phyloP scores from a whole-genome alignment of 345 rosid species.

The Geranium brycei region DNA sequence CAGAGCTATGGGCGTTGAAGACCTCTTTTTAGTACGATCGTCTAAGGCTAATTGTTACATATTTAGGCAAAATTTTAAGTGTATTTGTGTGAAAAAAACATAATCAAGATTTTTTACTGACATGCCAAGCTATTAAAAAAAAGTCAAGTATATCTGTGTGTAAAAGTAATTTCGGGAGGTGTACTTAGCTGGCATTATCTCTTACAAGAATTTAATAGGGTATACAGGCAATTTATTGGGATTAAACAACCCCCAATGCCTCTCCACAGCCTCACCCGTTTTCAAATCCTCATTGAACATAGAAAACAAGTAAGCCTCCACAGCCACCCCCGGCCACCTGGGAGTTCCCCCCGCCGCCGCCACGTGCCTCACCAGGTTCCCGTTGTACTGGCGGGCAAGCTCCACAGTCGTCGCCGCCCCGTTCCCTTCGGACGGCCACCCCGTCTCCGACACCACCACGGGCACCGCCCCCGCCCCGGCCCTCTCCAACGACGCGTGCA shows the following conservation, averaged over 20 bases:
- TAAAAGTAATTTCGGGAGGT: too few relatives aligned
- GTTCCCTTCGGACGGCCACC: conserved; percentile 17
- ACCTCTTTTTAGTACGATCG: too few relatives aligned
- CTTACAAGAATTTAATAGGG: too few relatives aligned
- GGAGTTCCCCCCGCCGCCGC: conserved; percentile 1
- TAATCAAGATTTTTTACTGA: too few relatives aligned
- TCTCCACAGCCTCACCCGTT: background rate
- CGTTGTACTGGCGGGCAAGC: conserved; percentile 6
- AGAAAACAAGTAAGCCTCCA: conserved; percentile 10
- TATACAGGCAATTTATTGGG: conserved; percentile 1
- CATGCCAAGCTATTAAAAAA: too few relatives aligned
- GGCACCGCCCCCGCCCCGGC: background rate
- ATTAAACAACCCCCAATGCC: conserved; percentile 7
- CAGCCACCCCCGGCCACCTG: background rate
- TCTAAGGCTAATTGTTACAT: too few relatives aligned
- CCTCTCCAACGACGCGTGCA: conserved; percentile 12
- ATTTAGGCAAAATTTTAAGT: too few relatives aligned
- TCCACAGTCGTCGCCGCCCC: background rate
- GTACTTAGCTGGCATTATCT: too few relatives aligned
- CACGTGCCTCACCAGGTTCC: conserved; percentile 6
- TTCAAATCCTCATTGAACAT: conserved; percentile 10
- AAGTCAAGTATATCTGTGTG: too few relatives aligned
- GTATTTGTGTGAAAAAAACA: too few relatives aligned
- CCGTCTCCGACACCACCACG: conserved; percentile 12
- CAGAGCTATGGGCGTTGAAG: too few relatives aligned